Evolutionary conservation across 192 early-diverging fungal species (phyloP).

Genomic region (Podila verticillata): DNA sequence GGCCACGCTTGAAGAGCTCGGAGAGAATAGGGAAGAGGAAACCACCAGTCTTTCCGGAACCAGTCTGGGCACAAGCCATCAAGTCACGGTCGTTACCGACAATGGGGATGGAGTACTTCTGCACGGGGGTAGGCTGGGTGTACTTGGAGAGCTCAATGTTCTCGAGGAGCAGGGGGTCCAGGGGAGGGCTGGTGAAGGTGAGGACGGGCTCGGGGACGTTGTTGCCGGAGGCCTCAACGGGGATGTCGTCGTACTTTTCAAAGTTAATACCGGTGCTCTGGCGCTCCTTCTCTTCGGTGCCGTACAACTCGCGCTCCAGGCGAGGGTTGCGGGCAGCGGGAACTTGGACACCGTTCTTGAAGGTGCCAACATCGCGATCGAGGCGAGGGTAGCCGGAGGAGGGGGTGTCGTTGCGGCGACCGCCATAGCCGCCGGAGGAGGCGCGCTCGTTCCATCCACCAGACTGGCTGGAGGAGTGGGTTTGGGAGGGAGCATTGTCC

Average conservation of each 20-base stretch:
- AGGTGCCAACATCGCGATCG: slow-evolving; percentile 52
- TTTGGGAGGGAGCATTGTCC: slow-evolving; percentile 43
- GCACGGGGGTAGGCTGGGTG: slow-evolving; percentile 93
- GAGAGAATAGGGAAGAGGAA: slow-evolving; percentile 97
- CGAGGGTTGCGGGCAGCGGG: slow-evolving; percentile 81
- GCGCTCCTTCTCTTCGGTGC: slow-evolving; percentile 77
- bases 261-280: slow-evolving; percentile 97
- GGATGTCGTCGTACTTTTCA: slow-evolving; percentile 99
- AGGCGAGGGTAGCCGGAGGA: slow-evolving; percentile 57
- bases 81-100: slow-evolving; percentile 87
- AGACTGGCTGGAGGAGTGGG: slow-evolving; percentile 20
- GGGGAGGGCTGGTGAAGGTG: slow-evolving; percentile 64
- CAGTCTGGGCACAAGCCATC: slow-evolving; percentile 99
- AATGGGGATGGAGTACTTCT: slow-evolving; percentile 91
- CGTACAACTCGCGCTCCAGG: slow-evolving; percentile 84
- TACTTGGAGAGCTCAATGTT: slow-evolving; percentile 93
- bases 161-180: slow-evolving; percentile 88
- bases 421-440: slow-evolving; percentile 60
- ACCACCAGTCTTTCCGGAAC: slow-evolving; percentile 95
- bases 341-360: slow-evolving; percentile 78
- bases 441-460: slow-evolving; percentile 48
- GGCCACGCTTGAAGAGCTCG: slow-evolving; percentile 88
- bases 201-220: slow-evolving; percentile 73
- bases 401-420: slow-evolving; percentile 31
- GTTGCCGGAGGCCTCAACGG: slow-evolving; percentile 88